A percentile compares a stretch with the other conserved stretches of the same genome.
Conservation (phyloP, 371 early-diverging fungal species). For the Mucor velutinosus region DNA sequence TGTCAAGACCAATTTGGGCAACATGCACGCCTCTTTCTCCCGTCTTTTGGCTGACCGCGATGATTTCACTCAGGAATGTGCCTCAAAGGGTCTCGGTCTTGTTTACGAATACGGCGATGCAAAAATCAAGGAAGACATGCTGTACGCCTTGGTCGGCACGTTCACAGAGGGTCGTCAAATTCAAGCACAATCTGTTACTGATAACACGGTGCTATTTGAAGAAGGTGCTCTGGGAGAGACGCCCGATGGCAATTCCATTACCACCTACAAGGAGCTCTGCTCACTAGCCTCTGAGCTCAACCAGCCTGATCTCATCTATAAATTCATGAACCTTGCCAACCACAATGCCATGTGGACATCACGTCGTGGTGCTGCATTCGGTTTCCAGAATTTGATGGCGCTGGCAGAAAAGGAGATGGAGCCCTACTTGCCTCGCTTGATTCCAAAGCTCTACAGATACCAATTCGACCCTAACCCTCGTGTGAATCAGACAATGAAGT, state of each 20-base stretch:
- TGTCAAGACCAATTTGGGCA: constrained; percentile 54
- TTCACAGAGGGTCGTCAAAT: constrained; percentile 60
- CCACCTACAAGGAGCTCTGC: constrained; percentile 85
- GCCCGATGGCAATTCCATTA: constrained; percentile 81
- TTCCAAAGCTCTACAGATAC: constrained; percentile 85
- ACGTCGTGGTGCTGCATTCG: constrained; percentile 88
- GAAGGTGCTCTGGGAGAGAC: constrained; percentile 71
- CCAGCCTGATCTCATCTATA: constrained; percentile 93
- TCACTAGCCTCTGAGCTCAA: constrained; percentile 91
- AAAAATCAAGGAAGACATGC: constrained; percentile 65
- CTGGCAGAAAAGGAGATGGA: constrained; percentile 79
- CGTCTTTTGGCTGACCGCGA: constrained; percentile 80
- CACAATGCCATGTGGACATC: constrained; percentile 91
- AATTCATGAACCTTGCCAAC: constrained; percentile 92
- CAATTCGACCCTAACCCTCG: constrained; percentile 89
- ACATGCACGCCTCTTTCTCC: constrained; percentile 74
- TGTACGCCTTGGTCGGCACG: constrained; percentile 62
- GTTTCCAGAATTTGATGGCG: constrained; percentile 79
- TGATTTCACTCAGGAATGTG: constrained; percentile 81
- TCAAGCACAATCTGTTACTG: constrained; percentile 73
- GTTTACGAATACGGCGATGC: constrained; percentile 86
- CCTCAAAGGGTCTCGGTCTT: constrained; percentile 86
- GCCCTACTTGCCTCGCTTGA: constrained; percentile 73
- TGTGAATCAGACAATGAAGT: constrained; percentile 86
- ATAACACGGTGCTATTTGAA: constrained; percentile 79